phyloP scores from a whole-genome alignment of 2,329 filamentous ascomycete species.

The Penicillium crustosum region DNA sequence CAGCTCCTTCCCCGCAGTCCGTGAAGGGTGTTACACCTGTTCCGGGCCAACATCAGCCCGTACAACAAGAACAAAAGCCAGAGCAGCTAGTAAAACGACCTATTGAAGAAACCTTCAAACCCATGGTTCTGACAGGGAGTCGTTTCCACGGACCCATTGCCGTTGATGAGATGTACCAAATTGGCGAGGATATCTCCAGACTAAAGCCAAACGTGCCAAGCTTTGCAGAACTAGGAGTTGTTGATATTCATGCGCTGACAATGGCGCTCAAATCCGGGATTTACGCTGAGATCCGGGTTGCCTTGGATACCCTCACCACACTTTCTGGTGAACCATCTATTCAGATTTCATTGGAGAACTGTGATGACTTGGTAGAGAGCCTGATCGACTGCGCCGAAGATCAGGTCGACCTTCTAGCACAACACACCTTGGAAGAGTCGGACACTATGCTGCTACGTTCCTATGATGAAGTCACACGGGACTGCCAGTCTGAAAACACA shows the following conservation, averaged over 20 bases:
- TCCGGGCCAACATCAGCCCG: constrained; percentile 27
- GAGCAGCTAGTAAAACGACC: constrained; percentile 39
- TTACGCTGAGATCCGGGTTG: constrained; percentile 82
- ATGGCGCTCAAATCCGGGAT: constrained; percentile 89
- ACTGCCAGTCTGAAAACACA: constrained; percentile 72
- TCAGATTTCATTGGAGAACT: constrained; percentile 68
- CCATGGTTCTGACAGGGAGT: constrained; percentile 48
- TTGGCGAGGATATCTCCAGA: constrained; percentile 66
- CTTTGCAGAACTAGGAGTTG: constrained; percentile 75
- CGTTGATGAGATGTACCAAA: constrained; percentile 61
- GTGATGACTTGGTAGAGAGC: constrained; percentile 85
- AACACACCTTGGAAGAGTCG: constrained; percentile 80
- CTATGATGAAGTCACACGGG: constrained; percentile 83
- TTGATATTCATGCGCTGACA: constrained; percentile 86
- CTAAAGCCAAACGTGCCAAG: constrained; percentile 73
- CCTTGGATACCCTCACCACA: constrained; percentile 77
- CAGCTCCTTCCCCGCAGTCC: constrained; percentile 30
- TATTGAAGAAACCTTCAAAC: constrained; percentile 49
- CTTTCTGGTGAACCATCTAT: constrained; percentile 66
- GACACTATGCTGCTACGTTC: constrained; percentile 79
- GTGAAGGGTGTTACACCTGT: constrained; percentile 28
- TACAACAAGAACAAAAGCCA: constrained; percentile 32
- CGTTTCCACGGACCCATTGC: constrained; percentile 71
- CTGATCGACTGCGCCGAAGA: constrained; percentile 89
- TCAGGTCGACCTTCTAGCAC: constrained; percentile 78